A percentile compares a stretch with the other conserved stretches of the same genome.
Evolutionary conservation across 495 filamentous ascomycete species (phyloP).

Genomic region (Neurospora cerealis): DNA sequence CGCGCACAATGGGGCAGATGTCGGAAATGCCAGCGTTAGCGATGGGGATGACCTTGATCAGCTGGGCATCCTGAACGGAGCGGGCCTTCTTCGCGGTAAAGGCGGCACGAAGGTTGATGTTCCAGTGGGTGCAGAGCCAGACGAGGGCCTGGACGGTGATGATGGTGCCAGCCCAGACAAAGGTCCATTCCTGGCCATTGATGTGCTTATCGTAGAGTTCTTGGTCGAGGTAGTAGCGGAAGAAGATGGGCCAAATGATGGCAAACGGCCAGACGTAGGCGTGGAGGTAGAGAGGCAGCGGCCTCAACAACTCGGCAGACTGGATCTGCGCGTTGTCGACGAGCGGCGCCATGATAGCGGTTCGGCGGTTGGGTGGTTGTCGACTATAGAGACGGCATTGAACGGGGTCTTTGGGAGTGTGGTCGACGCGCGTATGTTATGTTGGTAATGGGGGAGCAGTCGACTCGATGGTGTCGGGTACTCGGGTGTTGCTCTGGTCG

Average conservation of each 20-base stretch:
- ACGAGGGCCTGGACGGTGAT: constrained; percentile 77
- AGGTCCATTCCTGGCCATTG: constrained; percentile 86
- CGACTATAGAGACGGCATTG: neutral
- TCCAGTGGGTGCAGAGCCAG: constrained; percentile 98
- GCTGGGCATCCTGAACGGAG: constrained; percentile 62
- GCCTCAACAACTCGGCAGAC: constrained; percentile 77
- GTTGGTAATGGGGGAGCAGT: neutral
- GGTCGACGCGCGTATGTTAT: neutral
- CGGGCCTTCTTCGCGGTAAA: constrained; percentile 71
- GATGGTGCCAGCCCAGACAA: constrained; percentile 82
- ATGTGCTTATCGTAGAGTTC: constrained; percentile 87
- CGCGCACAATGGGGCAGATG: constrained; percentile 69
- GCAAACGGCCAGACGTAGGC: constrained; percentile 87
- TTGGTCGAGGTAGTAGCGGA: constrained; percentile 70
- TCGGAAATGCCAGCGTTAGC: constrained; percentile 85
- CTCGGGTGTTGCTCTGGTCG: neutral
- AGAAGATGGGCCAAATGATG: constrained; percentile 83
- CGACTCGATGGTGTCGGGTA: neutral
- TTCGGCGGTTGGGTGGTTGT: neutral
- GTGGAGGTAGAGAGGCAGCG: constrained; percentile 71
- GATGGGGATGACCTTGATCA: constrained; percentile 89
- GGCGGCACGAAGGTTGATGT: constrained; percentile 67
- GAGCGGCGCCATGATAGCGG: constrained; percentile 47
- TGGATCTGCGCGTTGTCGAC: constrained; percentile 86
- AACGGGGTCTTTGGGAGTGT: neutral